Evolutionary conservation across 345 rosid genomes (phyloP), one percentile per base, ranked within the genome.

Genomic region (Brassica cretica): DNA sequence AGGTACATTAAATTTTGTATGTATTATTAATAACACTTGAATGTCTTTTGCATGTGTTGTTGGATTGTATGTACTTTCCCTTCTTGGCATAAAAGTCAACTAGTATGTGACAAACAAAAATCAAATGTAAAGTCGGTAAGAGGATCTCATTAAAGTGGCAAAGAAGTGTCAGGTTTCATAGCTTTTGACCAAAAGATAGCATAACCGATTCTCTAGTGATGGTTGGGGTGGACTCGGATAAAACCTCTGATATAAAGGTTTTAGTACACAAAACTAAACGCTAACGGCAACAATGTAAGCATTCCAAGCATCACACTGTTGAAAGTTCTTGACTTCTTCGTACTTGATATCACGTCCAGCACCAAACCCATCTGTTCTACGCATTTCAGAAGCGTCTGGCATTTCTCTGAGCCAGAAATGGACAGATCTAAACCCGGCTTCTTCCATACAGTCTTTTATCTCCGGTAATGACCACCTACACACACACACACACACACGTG

Each of bases 241-340:
- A 70, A 70, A 27, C 49, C 63, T 51, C 6, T 0, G 37, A 39
- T 16, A 24, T 25, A 46, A 19, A 1, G 7, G 32, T 5, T 5
- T 53, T 65, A 18, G 27, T 27, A 41, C 4, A 56, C 9, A 9
- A 62, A 76, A 19, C 59, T 70, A 81, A 67, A 83, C 46, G 33
- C 79, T 83, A 64, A 90, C 92, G 3, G 88, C 94, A 16, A 94
- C 91, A 27, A 90, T 72, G 79, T 91, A 94, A 11, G 98, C 97
- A 82, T 94, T 94, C 98, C 97, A 94, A 64, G 96, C 85, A 85
- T 94, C 98, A 35, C 82, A 80, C 70, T 94, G 97, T 66, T 86
- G 85, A 75, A 94, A 91, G 75, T 70, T 84, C 64, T 82, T 51
- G 21, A 87, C 92, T 87, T 94, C 84, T 80, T 94, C 92, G 56